Evolutionary conservation across 2,329 filamentous ascomycete genomes (phyloP).

Genomic region (Cyphellophora attinorum): DNA sequence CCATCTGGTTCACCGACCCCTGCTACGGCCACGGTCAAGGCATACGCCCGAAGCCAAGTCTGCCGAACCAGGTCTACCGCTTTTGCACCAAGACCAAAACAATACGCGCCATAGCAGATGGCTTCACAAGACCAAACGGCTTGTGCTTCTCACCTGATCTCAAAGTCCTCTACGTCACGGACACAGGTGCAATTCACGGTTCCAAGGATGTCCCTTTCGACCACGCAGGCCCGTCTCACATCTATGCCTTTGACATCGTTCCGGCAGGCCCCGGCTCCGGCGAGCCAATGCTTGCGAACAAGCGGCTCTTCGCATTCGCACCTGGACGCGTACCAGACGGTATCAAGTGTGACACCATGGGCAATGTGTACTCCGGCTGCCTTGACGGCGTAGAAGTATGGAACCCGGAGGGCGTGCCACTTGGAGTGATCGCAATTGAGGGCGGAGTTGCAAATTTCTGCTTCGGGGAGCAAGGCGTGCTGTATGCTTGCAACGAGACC

Average conservation of each 20-base stretch:
- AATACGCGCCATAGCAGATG: conserved; percentile 27
- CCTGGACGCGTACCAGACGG: conserved; percentile 35
- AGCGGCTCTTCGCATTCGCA: conserved; percentile 44
- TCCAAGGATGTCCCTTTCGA: conserved; percentile 2
- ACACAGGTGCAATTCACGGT: conserved; percentile 23
- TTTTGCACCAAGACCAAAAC: conserved; percentile 23
- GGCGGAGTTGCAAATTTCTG: conserved; percentile 39
- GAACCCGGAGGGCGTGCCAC: conserved; percentile 36
- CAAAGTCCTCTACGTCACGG: conserved; percentile 28
- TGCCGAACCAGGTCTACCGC: conserved; percentile 29
- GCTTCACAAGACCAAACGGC: conserved; percentile 31
- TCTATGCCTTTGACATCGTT: conserved; percentile 30
- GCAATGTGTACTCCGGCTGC: conserved; percentile 47
- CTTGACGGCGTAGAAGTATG: conserved; percentile 47
- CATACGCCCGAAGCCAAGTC: conserved; percentile 22
- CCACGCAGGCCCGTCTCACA: conserved; percentile 5
- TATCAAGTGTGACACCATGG: conserved; percentile 41
- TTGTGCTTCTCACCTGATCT: conserved; percentile 32
- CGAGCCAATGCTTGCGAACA: conserved; percentile 38
- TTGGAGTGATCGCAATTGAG: conserved; percentile 49
- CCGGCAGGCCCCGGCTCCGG: conserved; percentile 10
- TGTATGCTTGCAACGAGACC: conserved; percentile 6
- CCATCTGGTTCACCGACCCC: conserved; percentile 31
- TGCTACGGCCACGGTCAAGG: conserved; percentile 27
- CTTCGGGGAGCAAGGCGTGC: conserved; percentile 24